Conservation (phyloP, 208 protist genomes). For the Leishmania mexicana region DNA sequence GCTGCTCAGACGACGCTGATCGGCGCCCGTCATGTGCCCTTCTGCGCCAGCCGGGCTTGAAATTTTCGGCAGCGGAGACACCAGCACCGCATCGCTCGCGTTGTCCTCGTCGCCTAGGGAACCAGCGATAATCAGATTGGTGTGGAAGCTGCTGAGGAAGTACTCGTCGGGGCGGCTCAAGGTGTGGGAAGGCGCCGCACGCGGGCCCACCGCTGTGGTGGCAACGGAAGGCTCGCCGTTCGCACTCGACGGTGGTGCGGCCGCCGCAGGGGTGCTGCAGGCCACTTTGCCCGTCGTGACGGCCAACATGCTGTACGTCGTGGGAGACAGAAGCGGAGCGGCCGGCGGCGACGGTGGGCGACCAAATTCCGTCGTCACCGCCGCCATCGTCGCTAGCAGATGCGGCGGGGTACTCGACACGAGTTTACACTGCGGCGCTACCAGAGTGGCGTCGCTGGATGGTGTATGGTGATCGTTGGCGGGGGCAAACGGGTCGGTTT, state of each 20-base stretch:
- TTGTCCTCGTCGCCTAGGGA: not conserved
- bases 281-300: conserved; percentile 1
- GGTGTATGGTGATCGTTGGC: not conserved
- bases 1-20: not conserved
- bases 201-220: not conserved
- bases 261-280: not conserved
- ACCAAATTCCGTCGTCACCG: not conserved
- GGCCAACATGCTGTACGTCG: conserved; percentile 10
- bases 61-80: not conserved
- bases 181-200: not conserved
- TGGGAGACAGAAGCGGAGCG: not conserved
- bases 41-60: not conserved
- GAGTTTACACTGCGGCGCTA: too few relatives aligned
- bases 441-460: not conserved
- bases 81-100: not conserved
- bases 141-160: conserved; percentile 28
- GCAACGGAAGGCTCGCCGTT: not conserved
- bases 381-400: not conserved
- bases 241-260: not conserved
- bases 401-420: not conserved
- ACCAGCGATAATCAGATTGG: not conserved
- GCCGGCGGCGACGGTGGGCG: not conserved
- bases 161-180: conserved; percentile 16
- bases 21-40: not conserved
- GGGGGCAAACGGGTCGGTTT: not conserved